Conservation (phyloP, 108 stramenopile species). For the Parmales sp. region DNA sequence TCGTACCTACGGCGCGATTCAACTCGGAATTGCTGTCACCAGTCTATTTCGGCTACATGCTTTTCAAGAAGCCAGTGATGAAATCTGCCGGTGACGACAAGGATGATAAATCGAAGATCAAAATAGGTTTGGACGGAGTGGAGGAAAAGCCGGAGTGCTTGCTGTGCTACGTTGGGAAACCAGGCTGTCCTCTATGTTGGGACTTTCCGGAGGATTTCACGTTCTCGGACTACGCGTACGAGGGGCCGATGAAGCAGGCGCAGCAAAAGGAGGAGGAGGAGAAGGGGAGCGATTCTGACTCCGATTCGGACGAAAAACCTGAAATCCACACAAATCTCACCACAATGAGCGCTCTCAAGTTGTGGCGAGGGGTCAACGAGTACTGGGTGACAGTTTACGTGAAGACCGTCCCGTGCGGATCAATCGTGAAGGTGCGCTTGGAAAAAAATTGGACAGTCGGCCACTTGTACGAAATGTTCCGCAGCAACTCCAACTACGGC, state of each 20-base stretch:
- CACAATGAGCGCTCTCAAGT: not conserved
- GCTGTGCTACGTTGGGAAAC: not conserved
- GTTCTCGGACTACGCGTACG: conserved; percentile 7
- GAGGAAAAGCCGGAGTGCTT: not conserved
- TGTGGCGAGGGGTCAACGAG: not conserved
- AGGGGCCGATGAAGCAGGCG: not conserved
- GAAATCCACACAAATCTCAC: conserved; percentile 9
- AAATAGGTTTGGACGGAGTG: too few species aligned
- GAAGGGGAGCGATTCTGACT: not conserved
- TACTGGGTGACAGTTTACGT: not conserved
- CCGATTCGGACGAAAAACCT: not conserved
- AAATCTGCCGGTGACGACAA: not conserved
- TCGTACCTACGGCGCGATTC: not conserved
- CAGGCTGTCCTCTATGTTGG: conserved; percentile 2
- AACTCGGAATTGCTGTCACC: not conserved
- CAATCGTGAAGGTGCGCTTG: conserved; percentile 1
- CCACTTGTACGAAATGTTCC: not conserved
- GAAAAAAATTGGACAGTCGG: conserved; percentile 2
- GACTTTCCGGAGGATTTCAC: conserved; percentile 6
- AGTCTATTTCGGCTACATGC: not conserved
- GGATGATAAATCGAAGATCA: not conserved
- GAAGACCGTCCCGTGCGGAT: conserved; percentile 5
- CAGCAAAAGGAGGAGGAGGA: not conserved
- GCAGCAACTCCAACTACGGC: not conserved
- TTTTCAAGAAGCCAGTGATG: not conserved